Percentiles rank a stretch among this genome's conserved stretches.
phyloP scores from a whole-genome alignment of 2,329 filamentous ascomycete genomes.

The Coleophoma crateriformis region DNA sequence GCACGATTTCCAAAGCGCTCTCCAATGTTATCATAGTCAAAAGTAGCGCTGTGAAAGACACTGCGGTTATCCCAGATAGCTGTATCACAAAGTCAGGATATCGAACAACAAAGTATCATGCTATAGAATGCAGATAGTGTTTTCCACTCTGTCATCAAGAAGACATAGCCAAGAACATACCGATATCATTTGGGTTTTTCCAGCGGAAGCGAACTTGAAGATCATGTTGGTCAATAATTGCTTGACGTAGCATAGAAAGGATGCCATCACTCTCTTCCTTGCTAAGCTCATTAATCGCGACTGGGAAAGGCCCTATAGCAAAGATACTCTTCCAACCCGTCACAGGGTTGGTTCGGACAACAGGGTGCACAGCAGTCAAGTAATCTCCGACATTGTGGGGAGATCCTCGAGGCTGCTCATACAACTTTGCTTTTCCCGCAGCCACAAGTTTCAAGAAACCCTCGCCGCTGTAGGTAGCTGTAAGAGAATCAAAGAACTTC shows the following conservation, averaged over 20 bases:
- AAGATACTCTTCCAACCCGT: conserved; percentile 52
- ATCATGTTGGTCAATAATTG: conserved; percentile 46
- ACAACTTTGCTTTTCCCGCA: conserved; percentile 34
- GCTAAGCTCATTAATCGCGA: conserved; percentile 46
- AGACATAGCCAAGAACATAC: conserved; percentile 18
- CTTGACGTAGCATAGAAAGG: conserved; percentile 36
- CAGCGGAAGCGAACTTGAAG: conserved; percentile 37
- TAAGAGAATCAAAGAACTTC: conserved; percentile 40
- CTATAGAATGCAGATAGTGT: background rate
- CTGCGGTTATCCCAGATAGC: conserved; percentile 62
- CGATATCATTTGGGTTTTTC: conserved; percentile 34
- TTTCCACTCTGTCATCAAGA: background rate
- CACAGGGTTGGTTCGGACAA: conserved; percentile 53
- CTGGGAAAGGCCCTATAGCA: conserved; percentile 44
- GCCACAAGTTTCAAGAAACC: conserved; percentile 42
- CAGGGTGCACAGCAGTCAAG: conserved; percentile 35
- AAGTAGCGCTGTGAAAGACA: conserved; percentile 46
- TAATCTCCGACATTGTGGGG: conserved; percentile 50
- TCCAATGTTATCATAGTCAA: conserved; percentile 51
- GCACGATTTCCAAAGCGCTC: conserved; percentile 37
- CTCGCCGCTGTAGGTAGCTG: conserved; percentile 39
- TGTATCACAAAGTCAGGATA: conserved; percentile 29
- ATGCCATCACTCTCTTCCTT: conserved; percentile 41
- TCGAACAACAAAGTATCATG: background rate
- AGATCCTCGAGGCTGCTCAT: conserved; percentile 40